Percentiles rank a stretch among this genome's conserved stretches.
Conservation (phyloP, 2,329 filamentous ascomycete species). For the Claviceps paspali region DNA sequence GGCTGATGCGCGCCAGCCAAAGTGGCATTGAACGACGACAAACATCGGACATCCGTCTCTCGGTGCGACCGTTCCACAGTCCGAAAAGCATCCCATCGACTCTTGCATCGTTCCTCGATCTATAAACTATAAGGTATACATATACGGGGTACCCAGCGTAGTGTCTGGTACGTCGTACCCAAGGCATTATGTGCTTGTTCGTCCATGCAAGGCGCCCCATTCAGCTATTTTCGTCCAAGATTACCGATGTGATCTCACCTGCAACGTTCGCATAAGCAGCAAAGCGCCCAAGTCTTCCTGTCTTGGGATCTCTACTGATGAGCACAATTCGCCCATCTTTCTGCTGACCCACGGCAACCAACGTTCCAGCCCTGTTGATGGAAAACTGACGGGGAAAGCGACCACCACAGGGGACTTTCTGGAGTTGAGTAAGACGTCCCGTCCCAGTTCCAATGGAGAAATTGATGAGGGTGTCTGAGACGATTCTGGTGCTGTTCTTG, state of each 20-base stretch:
- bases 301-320: conserved; percentile 40
- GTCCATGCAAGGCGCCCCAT: no score
- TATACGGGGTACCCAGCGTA: no score
- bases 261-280: conserved; percentile 26
- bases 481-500: conserved; percentile 26
- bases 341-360: conserved; percentile 53
- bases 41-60: no score
- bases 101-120: no score
- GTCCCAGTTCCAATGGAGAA: conserved; percentile 38
- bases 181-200: no score
- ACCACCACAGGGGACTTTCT: conserved; percentile 50
- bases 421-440: conserved; percentile 39
- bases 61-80: no score
- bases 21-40: no score
- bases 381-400: conserved; percentile 51
- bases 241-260: conserved; percentile 29
- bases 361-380: conserved; percentile 46
- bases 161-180: no score
- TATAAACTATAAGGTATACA: no score
- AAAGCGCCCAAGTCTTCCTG: conserved; percentile 38
- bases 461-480: conserved; percentile 49
- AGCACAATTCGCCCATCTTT: conserved; percentile 43
- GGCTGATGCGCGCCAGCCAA: no score
- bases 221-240: conserved; percentile 27
- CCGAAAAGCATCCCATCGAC: no score